Conservation (phyloP, 208 protist genomes). For the Strigomonas oncopelti region DNA sequence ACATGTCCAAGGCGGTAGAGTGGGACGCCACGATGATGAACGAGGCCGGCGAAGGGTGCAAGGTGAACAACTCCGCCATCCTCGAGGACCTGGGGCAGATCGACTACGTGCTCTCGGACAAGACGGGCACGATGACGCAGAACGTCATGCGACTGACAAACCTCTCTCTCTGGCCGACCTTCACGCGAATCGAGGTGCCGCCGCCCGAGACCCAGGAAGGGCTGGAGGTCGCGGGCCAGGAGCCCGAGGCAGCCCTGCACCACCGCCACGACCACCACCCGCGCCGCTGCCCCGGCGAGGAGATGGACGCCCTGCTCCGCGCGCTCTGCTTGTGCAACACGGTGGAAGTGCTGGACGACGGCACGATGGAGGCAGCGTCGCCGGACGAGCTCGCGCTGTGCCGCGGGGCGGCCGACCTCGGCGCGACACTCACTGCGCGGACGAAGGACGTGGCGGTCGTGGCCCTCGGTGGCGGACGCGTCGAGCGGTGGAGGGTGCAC, state of each 20-base stretch:
- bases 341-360: slow-evolving; percentile 49
- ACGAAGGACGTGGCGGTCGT: slow-evolving; percentile 11
- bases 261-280: neutral
- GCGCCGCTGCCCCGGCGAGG: neutral
- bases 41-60: slow-evolving; percentile 30
- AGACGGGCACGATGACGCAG: slow-evolving; percentile 94
- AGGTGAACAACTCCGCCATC: slow-evolving; percentile 88
- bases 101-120: slow-evolving; percentile 93
- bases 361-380: slow-evolving; percentile 81
- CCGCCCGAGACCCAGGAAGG: neutral
- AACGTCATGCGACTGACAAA: slow-evolving; percentile 91
- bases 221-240: slow-evolving; percentile 1
- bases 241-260: slow-evolving; percentile 1
- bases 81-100: slow-evolving; percentile 93
- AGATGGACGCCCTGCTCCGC: slow-evolving; percentile 31
- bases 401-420: slow-evolving; percentile 50
- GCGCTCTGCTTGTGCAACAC: slow-evolving; percentile 87
- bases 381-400: slow-evolving; percentile 95
- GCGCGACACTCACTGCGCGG: slow-evolving; percentile 45
- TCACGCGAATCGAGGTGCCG: neutral
- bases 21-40: slow-evolving; percentile 91
- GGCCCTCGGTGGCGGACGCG: neutral
- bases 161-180: slow-evolving; percentile 35
- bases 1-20: slow-evolving; percentile 87
- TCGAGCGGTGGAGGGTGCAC: slow-evolving; percentile 62